A percentile compares a stretch with the other conserved stretches of the same genome.
Evolutionary conservation across 768 basidiomycete genomes (phyloP).

Genomic region (Leccinum truebloodii): DNA sequence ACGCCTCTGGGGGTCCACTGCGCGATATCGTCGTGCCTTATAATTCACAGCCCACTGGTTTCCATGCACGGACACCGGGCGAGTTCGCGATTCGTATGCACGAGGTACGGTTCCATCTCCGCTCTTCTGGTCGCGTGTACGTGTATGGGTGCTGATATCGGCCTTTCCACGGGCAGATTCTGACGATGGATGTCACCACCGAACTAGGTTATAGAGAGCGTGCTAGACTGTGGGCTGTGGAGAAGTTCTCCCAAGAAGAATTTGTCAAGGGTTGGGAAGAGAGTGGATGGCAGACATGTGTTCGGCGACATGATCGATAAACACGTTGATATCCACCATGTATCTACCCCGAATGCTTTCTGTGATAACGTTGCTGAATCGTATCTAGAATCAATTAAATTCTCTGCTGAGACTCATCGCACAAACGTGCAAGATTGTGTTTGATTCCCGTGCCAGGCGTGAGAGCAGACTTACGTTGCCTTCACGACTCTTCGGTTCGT

Average conservation of each 20-base stretch:
- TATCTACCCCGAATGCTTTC: not conserved
- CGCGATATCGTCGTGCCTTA: slow-evolving; percentile 89
- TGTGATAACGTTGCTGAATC: not conserved
- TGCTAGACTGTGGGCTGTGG: slow-evolving; percentile 69
- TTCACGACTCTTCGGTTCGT: not conserved
- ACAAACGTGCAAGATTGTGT: not conserved
- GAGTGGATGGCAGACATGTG: slow-evolving; percentile 54
- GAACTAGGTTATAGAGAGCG: slow-evolving; percentile 64
- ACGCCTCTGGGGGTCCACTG: slow-evolving; percentile 91
- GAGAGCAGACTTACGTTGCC: not conserved
- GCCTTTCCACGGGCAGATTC: slow-evolving; percentile 19
- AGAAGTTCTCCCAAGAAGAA: slow-evolving; percentile 72
- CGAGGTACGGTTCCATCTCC: slow-evolving; percentile 35
- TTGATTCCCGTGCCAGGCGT: not conserved
- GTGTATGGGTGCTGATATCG: slow-evolving; percentile 12
- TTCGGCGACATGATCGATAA: slow-evolving; percentile 10
- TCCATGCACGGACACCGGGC: slow-evolving; percentile 68
- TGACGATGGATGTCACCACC: slow-evolving; percentile 56
- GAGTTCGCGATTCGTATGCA: slow-evolving; percentile 71
- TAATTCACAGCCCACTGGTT: slow-evolving; percentile 74
- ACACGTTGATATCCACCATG: not conserved
- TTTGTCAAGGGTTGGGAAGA: slow-evolving; percentile 78
- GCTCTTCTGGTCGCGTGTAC: slow-evolving; percentile 3
- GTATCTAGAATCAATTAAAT: not conserved
- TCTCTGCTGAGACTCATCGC: not conserved